A percentile compares a stretch with the other conserved stretches of the same genome.
Evolutionary conservation across 805 yeast genomes (phyloP).

Genomic region (Ogataea nonfermentans): DNA sequence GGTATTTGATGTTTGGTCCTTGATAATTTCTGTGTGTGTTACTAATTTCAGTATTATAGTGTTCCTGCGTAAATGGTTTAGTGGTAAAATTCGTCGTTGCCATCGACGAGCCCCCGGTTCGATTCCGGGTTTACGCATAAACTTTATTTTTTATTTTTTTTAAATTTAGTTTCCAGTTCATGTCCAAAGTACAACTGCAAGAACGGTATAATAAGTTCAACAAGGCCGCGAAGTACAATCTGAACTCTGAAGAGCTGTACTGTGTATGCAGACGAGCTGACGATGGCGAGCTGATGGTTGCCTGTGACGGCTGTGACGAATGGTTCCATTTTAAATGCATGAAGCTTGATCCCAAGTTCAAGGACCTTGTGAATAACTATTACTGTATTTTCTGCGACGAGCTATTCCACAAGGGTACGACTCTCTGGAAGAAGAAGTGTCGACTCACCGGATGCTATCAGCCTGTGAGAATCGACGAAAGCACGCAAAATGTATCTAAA

Average conservation of each 20-base stretch:
- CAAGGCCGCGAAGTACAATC: slow-evolving; percentile 39
- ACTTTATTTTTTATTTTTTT: slow-evolving; percentile 7
- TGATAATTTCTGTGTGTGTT: no score
- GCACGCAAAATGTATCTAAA: slow-evolving; percentile 46
- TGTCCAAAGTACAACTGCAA: slow-evolving; percentile 23
- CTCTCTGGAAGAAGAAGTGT: slow-evolving; percentile 78
- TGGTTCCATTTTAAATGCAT: slow-evolving; percentile 90
- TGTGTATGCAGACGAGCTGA: slow-evolving; percentile 82
- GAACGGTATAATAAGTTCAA: slow-evolving; percentile 29
- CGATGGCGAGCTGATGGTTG: slow-evolving; percentile 82
- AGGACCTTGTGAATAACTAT: slow-evolving; percentile 58
- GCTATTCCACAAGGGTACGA: slow-evolving; percentile 44
- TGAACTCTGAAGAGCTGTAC: slow-evolving; percentile 60
- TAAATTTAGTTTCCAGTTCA: background rate
- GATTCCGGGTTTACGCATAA: slow-evolving; percentile 30
- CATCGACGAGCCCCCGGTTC: slow-evolving; percentile 33
- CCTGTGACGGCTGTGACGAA: slow-evolving; percentile 92
- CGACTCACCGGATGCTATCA: slow-evolving; percentile 54
- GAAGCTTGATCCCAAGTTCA: slow-evolving; percentile 49
- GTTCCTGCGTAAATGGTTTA: slow-evolving; percentile 26
- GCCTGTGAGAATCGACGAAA: slow-evolving; percentile 42
- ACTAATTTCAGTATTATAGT: no score
- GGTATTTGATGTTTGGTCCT: no score
- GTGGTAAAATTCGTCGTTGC: slow-evolving; percentile 32
- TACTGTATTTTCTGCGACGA: slow-evolving; percentile 71